Evolutionary conservation across 768 basidiomycete genomes (phyloP), one percentile per base, ranked within the genome.

Genomic region (Podaxis sp.): DNA sequence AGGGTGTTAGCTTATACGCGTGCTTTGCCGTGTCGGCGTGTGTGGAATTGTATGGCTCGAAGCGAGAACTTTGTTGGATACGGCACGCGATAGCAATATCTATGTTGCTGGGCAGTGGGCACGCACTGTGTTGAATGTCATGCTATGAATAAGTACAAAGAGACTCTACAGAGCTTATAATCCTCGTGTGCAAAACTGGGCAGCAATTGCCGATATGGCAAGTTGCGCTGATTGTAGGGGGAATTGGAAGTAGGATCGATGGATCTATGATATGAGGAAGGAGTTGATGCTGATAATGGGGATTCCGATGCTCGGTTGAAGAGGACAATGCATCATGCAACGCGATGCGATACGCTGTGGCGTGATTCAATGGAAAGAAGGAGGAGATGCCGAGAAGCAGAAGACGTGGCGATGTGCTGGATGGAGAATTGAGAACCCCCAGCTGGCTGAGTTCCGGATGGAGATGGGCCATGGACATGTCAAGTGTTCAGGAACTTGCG

Each of bases 381-480:
- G 42, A 57, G 56, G 7, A 46, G 42, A 57, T 30, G 26, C 44
- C 56, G 56, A 44, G 56, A 57, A 57, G 55, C 9, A 51, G 24
- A 24, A 24, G 49, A 24, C 19, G 48, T n/a, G 48, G 7, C 0
- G 22, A 51, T 11, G 44, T 17, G 44, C 26, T 51, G 3, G 26
- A 51, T 28, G 49, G 49, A 24, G 49, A 51, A 51, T 51, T 51
- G 22, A 13, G 26, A 51, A 51, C 12, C 22, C 49, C 26, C 13
- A 11, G 22, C 9, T 49, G 48, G 11, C 17, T 49, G 5, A 51
- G 13, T 3, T 28, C 49, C 26, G 49, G 26, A 51, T 24, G 49
- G 49, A 28, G 26, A 51, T 26, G 49, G 8, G 2, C 19, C 44
- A 12, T 12, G 12, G 49, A 22, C 24, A 7, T 51, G 49, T 28